Conservation (phyloP, 1,139 yeast genomes). For the Zhuliangozyma blackwelliae region DNA sequence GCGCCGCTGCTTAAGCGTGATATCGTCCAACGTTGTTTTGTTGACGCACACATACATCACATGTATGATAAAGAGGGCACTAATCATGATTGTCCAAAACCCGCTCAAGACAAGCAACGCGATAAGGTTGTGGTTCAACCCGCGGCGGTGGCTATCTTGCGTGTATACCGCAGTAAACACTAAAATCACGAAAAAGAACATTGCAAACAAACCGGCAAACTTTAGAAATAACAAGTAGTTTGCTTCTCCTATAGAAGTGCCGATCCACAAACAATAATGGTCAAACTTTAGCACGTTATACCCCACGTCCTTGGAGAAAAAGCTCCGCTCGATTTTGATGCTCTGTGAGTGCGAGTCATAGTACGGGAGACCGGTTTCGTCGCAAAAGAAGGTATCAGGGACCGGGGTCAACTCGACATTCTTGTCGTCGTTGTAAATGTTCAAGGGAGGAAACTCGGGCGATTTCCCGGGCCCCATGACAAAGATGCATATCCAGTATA, state of each 20-base stretch:
- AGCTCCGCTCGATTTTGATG: slow-evolving; percentile 50
- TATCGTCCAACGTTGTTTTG: slow-evolving; percentile 43
- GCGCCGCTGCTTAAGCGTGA: slow-evolving; percentile 22
- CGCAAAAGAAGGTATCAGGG: slow-evolving; percentile 56
- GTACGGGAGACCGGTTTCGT: slow-evolving; percentile 54
- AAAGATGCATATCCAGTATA: slow-evolving; percentile 31
- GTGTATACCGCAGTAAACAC: slow-evolving; percentile 27
- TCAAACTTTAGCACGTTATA: slow-evolving; percentile 57
- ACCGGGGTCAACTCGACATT: slow-evolving; percentile 15
- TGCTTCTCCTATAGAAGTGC: slow-evolving; percentile 50
- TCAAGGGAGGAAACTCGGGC: slow-evolving; percentile 21
- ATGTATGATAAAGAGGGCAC: slow-evolving; percentile 33
- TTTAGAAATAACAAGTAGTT: slow-evolving; percentile 54
- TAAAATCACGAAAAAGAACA: slow-evolving; percentile 25
- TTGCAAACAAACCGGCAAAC: slow-evolving; percentile 34
- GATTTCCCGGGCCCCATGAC: slow-evolving; percentile 33
- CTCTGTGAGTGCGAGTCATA: slow-evolving; percentile 57
- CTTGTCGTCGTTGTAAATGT: slow-evolving; percentile 18
- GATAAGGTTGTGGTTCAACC: slow-evolving; percentile 45
- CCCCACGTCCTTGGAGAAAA: slow-evolving; percentile 46
- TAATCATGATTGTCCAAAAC: slow-evolving; percentile 40
- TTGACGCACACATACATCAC: slow-evolving; percentile 36
- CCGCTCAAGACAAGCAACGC: slow-evolving; percentile 35
- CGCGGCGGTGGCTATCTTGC: slow-evolving; percentile 10
- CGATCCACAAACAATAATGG: slow-evolving; percentile 66